phyloP scores from a whole-genome alignment of 805 yeast species.

The Suhomyces pyralidae region DNA sequence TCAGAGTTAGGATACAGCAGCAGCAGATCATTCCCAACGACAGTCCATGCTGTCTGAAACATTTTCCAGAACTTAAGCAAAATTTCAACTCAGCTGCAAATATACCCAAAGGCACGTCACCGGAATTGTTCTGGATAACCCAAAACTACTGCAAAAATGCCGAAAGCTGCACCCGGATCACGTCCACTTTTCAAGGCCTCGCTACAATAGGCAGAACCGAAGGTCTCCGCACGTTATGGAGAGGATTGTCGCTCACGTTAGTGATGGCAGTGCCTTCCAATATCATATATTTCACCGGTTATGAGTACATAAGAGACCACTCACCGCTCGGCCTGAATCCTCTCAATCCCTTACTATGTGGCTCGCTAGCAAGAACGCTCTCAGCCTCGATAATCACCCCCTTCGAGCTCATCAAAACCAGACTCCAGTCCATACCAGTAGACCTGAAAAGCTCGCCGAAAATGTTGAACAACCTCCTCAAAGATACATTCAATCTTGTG shows the following conservation, averaged over 20 bases:
- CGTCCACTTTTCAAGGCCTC: slow-evolving; percentile 76
- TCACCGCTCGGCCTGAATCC: slow-evolving; percentile 48
- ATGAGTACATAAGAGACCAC: slow-evolving; percentile 79
- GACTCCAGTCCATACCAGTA: slow-evolving; percentile 84
- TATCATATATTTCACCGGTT: slow-evolving; percentile 90
- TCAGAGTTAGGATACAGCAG: slow-evolving; percentile 72
- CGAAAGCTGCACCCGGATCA: slow-evolving; percentile 46
- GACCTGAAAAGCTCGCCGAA: slow-evolving; percentile 22
- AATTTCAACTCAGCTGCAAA: background rate
- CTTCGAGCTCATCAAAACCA: slow-evolving; percentile 78
- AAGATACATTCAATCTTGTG: slow-evolving; percentile 53
- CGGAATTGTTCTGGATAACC: slow-evolving; percentile 34
- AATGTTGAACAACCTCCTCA: slow-evolving; percentile 45
- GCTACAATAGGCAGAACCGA: slow-evolving; percentile 63
- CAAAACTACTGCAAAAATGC: slow-evolving; percentile 35
- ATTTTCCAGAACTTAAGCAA: slow-evolving; percentile 9
- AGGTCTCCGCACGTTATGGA: slow-evolving; percentile 77
- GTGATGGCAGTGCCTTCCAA: slow-evolving; percentile 91
- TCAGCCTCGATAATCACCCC: slow-evolving; percentile 89
- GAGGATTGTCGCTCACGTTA: slow-evolving; percentile 81
- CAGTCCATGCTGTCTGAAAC: slow-evolving; percentile 25
- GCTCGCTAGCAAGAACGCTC: slow-evolving; percentile 74
- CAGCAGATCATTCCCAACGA: slow-evolving; percentile 54
- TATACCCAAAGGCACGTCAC: slow-evolving; percentile 6
- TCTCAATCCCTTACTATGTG: slow-evolving; percentile 79